Percentiles rank a stretch among this genome's conserved stretches.
Conservation (phyloP, 257 asterid genomes). For the Primulina tabacum region DNA sequence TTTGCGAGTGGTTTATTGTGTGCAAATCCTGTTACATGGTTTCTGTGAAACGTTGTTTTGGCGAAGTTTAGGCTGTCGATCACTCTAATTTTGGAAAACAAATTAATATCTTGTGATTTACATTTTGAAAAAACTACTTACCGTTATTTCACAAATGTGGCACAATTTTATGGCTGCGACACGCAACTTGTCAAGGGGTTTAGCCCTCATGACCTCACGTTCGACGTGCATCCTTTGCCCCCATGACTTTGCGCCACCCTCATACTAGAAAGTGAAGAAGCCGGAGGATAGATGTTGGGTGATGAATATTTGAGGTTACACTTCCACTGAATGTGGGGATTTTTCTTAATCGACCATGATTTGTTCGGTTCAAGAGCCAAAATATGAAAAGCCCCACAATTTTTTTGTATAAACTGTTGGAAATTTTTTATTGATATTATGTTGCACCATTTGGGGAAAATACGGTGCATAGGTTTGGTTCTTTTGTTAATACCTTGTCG, state of each 20-base stretch:
- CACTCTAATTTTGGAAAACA: not conserved
- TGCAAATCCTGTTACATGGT: conserved; percentile 3
- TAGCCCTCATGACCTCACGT: not conserved
- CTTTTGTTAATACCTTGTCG: not conserved
- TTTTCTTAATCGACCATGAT: not conserved
- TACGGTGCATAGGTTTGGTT: not conserved
- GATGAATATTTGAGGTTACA: not conserved
- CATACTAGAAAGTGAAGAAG: not conserved
- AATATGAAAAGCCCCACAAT: not conserved
- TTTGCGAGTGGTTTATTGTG: conserved; percentile 9
- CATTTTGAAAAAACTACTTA: not conserved
- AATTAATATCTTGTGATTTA: too few relatives aligned
- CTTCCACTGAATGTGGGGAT: not conserved
- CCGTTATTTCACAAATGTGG: not conserved
- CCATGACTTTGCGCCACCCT: not conserved
- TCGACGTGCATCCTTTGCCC: not conserved
- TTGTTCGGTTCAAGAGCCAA: not conserved
- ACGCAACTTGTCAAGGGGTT: not conserved
- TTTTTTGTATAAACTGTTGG: not conserved
- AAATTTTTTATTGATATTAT: not conserved
- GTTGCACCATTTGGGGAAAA: not conserved
- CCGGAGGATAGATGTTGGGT: not conserved
- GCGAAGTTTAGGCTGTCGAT: not conserved
- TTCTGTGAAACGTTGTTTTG: conserved; percentile 14
- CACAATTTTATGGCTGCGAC: not conserved